phyloP scores from a whole-genome alignment of 805 yeast genomes.

The Teunomyces panamensis region DNA sequence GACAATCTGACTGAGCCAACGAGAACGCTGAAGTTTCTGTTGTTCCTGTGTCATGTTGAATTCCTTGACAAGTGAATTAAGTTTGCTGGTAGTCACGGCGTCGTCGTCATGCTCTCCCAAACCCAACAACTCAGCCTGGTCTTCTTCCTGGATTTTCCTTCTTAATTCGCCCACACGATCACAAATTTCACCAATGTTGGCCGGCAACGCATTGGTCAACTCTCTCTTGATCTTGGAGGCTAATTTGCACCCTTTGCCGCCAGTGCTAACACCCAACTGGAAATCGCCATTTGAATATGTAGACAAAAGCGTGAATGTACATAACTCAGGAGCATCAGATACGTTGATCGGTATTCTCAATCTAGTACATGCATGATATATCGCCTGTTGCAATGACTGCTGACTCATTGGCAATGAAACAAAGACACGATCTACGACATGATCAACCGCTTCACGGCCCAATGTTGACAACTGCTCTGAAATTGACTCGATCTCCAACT shows the following conservation, averaged over 20 bases:
- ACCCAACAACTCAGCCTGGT: constrained; percentile 31
- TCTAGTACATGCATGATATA: constrained; percentile 52
- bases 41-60: constrained; percentile 52
- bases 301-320: constrained; percentile 76
- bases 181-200: constrained; percentile 67
- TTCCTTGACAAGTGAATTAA: constrained; percentile 63
- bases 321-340: constrained; percentile 65
- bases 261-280: constrained; percentile 80
- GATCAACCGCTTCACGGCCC: constrained; percentile 63
- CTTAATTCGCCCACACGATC: constrained; percentile 67
- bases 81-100: constrained; percentile 53
- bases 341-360: constrained; percentile 81
- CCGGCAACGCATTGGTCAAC: constrained; percentile 60
- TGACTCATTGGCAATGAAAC: constrained; percentile 44
- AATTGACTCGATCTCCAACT: constrained; percentile 38
- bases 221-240: constrained; percentile 81
- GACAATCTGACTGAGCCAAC: constrained; percentile 87
- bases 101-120: constrained; percentile 68
- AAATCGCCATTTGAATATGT: constrained; percentile 68
- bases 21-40: constrained; percentile 55
- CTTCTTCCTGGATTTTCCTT: constrained; percentile 51
- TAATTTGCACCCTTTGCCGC: constrained; percentile 85
- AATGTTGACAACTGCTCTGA: constrained; percentile 35
- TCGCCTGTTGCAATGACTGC: constrained; percentile 30
- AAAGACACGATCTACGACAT: constrained; percentile 74